phyloP scores from a whole-genome alignment of 208 protist species.

The Leishmania guyanensis region DNA sequence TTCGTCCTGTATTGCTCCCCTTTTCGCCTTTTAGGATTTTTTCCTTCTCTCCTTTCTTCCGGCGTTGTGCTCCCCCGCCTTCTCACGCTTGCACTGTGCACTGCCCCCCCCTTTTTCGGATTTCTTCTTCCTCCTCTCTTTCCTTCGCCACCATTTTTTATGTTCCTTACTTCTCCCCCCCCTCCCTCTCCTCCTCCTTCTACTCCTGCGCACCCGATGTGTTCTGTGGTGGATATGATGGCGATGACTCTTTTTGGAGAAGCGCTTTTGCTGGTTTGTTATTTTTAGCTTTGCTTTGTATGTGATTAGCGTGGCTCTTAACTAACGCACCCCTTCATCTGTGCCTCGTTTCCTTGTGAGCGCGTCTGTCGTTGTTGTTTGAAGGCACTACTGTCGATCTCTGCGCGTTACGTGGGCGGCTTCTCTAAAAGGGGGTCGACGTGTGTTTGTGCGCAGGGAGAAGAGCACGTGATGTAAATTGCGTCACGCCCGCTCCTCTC shows the following conservation, averaged over 20 bases:
- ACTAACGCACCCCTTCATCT: neutral
- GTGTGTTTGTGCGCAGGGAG: neutral
- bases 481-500: neutral
- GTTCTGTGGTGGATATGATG: neutral
- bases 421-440: neutral
- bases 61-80: neutral
- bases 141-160: neutral
- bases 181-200: neutral
- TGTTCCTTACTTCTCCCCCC: neutral
- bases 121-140: neutral
- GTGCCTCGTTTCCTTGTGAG: neutral
- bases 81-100: neutral
- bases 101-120: neutral
- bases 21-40: neutral
- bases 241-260: neutral
- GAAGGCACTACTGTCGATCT: neutral
- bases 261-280: neutral
- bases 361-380: too few species aligned
- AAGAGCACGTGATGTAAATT: neutral
- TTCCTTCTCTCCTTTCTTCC: constrained; percentile 14
- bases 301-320: neutral
- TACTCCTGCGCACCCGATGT: neutral
- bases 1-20: neutral
- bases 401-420: neutral
- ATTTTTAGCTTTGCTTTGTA: neutral